Evolutionary conservation across 2,329 filamentous ascomycete species (phyloP).

Genomic region (Purpureocillium takamizusanense): DNA sequence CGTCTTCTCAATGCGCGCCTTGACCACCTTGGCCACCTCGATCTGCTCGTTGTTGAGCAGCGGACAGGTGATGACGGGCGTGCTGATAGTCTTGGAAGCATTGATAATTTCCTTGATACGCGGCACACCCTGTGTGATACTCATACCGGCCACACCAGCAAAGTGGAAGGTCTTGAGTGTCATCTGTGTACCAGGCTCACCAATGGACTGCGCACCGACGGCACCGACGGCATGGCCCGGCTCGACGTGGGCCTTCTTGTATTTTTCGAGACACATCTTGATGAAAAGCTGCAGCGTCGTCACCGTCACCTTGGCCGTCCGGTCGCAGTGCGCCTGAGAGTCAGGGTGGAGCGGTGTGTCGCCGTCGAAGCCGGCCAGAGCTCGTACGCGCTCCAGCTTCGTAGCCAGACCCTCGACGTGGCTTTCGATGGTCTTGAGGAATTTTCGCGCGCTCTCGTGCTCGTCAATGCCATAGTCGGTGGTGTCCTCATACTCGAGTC

Average conservation of each 20-base stretch:
- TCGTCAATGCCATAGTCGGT: slow-evolving; percentile 65
- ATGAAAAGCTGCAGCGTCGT: slow-evolving; percentile 70
- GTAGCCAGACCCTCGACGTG: slow-evolving; percentile 58
- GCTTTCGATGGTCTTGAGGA: slow-evolving; percentile 67
- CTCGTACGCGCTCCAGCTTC: slow-evolving; percentile 47
- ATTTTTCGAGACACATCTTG: slow-evolving; percentile 75
- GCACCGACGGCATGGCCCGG: slow-evolving; percentile 94
- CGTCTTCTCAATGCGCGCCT: slow-evolving; percentile 91
- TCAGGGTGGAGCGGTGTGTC: slow-evolving; percentile 11
- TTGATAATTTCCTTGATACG: slow-evolving; percentile 99
- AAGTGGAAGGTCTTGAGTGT: slow-evolving; percentile 99
- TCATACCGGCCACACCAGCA: slow-evolving; percentile 98
- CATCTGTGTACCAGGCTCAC: slow-evolving; percentile 98
- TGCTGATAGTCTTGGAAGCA: slow-evolving; percentile 87
- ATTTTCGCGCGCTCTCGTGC: slow-evolving; percentile 73
- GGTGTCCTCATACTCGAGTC: slow-evolving; percentile 60
- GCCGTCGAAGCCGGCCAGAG: slow-evolving; percentile 38
- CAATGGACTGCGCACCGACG: slow-evolving; percentile 94
- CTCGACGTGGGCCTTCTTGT: slow-evolving; percentile 83
- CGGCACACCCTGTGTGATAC: slow-evolving; percentile 96
- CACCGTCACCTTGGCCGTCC: slow-evolving; percentile 75
- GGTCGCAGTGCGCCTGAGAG: slow-evolving; percentile 44
- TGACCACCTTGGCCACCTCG: slow-evolving; percentile 78
- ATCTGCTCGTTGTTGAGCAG: slow-evolving; percentile 68
- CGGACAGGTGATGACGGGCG: slow-evolving; percentile 83